A percentile compares a stretch with the other conserved stretches of the same genome.
Conservation (phyloP, 345 rosid species). For the Dipteronia sinensis region DNA sequence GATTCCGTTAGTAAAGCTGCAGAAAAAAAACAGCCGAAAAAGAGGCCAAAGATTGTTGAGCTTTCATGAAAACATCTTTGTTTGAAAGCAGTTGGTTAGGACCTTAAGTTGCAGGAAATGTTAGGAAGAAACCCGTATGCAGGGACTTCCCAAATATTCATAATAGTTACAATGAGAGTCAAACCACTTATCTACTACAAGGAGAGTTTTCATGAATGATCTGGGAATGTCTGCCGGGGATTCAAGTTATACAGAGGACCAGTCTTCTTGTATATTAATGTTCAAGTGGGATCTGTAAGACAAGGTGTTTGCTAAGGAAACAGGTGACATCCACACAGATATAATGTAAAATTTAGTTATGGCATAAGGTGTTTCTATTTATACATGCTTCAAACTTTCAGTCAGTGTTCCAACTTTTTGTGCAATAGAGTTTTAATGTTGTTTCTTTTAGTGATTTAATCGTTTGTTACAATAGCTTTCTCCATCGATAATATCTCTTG, state of each 20-base stretch:
- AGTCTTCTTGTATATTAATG: background rate
- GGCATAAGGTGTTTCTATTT: background rate
- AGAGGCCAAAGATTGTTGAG: constrained; percentile 51
- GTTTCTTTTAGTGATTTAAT: background rate
- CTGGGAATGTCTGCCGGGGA: background rate
- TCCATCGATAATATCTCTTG: background rate
- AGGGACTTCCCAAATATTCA: background rate
- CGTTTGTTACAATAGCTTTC: too few relatives aligned
- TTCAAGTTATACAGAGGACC: background rate
- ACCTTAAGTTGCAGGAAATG: background rate
- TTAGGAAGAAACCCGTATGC: background rate
- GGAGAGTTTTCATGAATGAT: background rate
- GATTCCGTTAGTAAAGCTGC: constrained; percentile 14
- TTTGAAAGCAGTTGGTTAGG: background rate
- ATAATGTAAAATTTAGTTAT: background rate
- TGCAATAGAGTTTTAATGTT: background rate
- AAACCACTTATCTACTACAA: background rate
- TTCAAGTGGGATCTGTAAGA: background rate
- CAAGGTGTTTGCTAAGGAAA: background rate
- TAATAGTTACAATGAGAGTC: background rate
- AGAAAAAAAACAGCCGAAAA: constrained; percentile 27
- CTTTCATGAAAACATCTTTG: constrained; percentile 30
- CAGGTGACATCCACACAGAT: background rate
- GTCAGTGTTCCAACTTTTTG: background rate
- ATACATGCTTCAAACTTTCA: background rate